A percentile compares a stretch with the other conserved stretches of the same genome.
Conservation (phyloP, 2,329 filamentous ascomycete genomes). For the Colletotrichum tabaci region DNA sequence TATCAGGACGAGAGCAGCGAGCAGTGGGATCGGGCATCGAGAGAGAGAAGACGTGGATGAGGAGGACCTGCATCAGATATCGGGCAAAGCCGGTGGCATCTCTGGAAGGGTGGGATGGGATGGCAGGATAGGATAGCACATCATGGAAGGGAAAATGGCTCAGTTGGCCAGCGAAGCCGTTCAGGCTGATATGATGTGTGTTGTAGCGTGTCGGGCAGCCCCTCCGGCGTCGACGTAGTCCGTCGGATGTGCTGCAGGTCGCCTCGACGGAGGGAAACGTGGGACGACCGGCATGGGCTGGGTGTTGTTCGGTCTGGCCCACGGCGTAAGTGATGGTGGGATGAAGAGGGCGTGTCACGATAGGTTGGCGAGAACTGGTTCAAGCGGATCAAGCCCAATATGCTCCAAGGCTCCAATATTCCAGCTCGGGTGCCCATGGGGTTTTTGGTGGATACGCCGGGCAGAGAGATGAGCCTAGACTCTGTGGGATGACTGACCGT, state of each 20-base stretch:
- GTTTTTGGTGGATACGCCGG: slow-evolving; percentile 10
- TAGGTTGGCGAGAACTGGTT: slow-evolving; percentile 14
- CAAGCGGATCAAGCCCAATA: not conserved
- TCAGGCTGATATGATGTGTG: slow-evolving; percentile 34
- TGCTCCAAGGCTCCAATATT: not conserved
- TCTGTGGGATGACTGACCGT: not conserved
- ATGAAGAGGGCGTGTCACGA: not conserved
- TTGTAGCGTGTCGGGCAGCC: no score
- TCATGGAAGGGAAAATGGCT: slow-evolving; percentile 26
- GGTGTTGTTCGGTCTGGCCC: not conserved
- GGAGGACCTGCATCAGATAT: slow-evolving; percentile 12
- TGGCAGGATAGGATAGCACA: not conserved
- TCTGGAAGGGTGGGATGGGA: not conserved
- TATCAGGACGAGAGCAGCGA: not conserved
- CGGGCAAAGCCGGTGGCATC: slow-evolving; percentile 22
- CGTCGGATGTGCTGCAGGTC: not conserved
- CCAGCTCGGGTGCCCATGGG: not conserved
- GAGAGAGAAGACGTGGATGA: slow-evolving; percentile 7
- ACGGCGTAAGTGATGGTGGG: not conserved
- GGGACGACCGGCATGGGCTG: slow-evolving; percentile 7
- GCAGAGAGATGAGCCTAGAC: not conserved
- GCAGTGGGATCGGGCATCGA: slow-evolving; percentile 19
- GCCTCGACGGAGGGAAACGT: not conserved
- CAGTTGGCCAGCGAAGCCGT: slow-evolving; percentile 22
- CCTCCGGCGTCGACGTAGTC: not conserved